Evolutionary conservation across 2,329 filamentous ascomycete species (phyloP).

Genomic region (Cytospora chrysosperma): DNA sequence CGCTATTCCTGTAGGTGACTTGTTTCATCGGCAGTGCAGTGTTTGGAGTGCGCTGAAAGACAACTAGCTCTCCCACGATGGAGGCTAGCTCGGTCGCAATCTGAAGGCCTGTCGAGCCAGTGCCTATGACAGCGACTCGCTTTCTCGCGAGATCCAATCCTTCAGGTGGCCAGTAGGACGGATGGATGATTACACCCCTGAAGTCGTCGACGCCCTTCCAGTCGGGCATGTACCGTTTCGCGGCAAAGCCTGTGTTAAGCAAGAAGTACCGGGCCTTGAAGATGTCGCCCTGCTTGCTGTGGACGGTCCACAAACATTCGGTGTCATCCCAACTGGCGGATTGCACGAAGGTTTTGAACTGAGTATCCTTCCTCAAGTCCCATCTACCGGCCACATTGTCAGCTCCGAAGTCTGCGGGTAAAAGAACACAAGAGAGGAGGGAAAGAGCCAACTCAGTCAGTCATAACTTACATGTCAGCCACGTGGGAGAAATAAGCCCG

Average conservation of each 20-base stretch:
- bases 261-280: constrained; percentile 15
- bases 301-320: constrained; percentile 12
- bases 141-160: constrained; percentile 6
- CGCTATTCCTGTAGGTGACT: constrained; percentile 40
- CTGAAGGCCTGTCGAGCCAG: constrained; percentile 16
- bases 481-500: constrained; percentile 15
- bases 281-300: not conserved
- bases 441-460: too few relatives aligned
- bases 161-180: constrained; percentile 14
- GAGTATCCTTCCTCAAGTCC: constrained; percentile 16
- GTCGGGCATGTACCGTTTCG: constrained; percentile 17
- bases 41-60: constrained; percentile 57
- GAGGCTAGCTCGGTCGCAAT: constrained; percentile 7
- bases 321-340: constrained; percentile 10
- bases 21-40: constrained; percentile 53
- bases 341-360: constrained; percentile 6
- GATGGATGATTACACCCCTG: constrained; percentile 12
- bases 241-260: constrained; percentile 15
- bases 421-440: not conserved
- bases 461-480: constrained; percentile 5
- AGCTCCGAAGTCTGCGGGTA: not conserved
- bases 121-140: constrained; percentile 15
- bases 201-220: constrained; percentile 15
- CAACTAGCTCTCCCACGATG: constrained; percentile 37
- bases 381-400: not conserved